Percentiles rank a stretch among this genome's conserved stretches.
phyloP scores from a whole-genome alignment of 148 eudicot genomes.

The Amaranthus hypochondriacus region DNA sequence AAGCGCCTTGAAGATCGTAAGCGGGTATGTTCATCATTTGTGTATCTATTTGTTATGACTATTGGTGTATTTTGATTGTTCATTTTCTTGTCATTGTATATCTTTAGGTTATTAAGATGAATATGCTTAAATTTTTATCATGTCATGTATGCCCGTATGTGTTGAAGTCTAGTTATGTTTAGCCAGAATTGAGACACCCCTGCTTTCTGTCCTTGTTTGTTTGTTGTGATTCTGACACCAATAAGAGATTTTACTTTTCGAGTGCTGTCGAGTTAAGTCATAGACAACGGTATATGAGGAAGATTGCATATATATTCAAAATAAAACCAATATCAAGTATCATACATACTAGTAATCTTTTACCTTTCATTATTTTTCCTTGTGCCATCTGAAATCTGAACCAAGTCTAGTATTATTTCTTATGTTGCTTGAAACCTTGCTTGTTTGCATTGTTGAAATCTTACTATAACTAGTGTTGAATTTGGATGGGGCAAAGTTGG shows the following conservation, averaged over 20 bases:
- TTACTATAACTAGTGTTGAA: background rate
- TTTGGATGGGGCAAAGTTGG: background rate
- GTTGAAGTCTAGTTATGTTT: background rate
- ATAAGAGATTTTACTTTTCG: background rate
- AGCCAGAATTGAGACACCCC: background rate
- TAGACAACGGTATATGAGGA: no score
- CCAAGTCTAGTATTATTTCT: background rate
- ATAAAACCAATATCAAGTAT: no score
- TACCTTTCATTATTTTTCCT: background rate
- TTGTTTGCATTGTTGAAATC: background rate
- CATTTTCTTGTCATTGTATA: background rate
- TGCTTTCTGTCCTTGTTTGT: background rate
- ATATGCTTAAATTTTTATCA: background rate
- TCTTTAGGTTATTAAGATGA: background rate
- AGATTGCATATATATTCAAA: no score
- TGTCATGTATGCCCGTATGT: background rate
- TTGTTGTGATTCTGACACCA: background rate
- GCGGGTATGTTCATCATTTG: slow-evolving; percentile 40
- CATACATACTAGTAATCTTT: background rate
- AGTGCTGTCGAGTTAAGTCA: background rate
- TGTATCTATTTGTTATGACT: background rate
- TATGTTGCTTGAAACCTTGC: slow-evolving; percentile 4
- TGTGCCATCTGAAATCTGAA: background rate
- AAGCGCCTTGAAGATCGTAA: slow-evolving; percentile 73
- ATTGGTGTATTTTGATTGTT: background rate